phyloP scores from a whole-genome alignment of 495 filamentous ascomycete species.

The Penicillium ochrochloron region DNA sequence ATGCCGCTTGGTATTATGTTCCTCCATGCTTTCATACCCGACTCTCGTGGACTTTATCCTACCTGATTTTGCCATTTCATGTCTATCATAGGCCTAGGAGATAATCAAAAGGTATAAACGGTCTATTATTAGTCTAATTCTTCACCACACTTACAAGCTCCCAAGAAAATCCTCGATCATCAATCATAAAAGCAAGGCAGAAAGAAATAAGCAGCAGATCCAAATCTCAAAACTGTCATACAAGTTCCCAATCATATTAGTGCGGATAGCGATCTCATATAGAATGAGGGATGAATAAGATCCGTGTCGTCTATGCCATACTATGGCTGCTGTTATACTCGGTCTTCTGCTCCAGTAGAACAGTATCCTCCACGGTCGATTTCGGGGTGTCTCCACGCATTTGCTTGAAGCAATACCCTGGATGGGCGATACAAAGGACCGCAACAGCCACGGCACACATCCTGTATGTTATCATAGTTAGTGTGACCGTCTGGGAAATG shows the following conservation, averaged over 20 bases:
- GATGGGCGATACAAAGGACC: background rate
- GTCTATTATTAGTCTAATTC: background rate
- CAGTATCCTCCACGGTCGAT: background rate
- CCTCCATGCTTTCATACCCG: too few relatives aligned
- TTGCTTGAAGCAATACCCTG: background rate
- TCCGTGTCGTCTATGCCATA: background rate
- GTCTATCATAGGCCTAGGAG: too few relatives aligned
- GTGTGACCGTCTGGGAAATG: background rate
- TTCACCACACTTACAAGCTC: background rate
- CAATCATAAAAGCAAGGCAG: background rate
- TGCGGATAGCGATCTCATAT: background rate
- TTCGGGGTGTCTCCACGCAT: background rate
- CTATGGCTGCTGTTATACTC: background rate
- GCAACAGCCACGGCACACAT: background rate
- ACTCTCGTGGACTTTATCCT: too few relatives aligned
- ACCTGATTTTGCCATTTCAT: too few relatives aligned
- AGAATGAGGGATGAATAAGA: background rate
- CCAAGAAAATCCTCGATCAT: background rate
- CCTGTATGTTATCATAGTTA: background rate
- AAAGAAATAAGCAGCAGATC: background rate
- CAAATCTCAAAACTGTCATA: background rate
- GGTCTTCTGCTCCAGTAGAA: background rate
- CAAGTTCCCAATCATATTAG: too few relatives aligned
- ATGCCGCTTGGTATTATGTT: too few relatives aligned
- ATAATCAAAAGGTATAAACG: background rate